Conservation (phyloP, 1,139 yeast species). For the Geotrichum aggregatum region DNA sequence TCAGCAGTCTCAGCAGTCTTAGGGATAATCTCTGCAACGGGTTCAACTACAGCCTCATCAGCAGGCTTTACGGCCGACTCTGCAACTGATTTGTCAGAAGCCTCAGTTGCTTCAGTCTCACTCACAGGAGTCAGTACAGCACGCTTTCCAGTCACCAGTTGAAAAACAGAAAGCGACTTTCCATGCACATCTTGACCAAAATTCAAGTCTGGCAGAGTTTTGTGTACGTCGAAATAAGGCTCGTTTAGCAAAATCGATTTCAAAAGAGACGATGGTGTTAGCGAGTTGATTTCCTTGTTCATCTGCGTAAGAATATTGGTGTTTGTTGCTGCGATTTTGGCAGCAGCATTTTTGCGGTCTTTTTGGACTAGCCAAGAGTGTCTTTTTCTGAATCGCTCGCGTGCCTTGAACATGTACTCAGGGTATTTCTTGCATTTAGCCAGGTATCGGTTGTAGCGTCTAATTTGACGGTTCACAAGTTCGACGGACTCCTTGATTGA, state of each 20-base stretch:
- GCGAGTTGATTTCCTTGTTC: slow-evolving; percentile 32
- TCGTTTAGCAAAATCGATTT: slow-evolving; percentile 39
- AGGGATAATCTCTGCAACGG: slow-evolving; percentile 17
- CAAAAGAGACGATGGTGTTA: slow-evolving; percentile 43
- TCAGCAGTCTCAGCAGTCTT: slow-evolving; percentile 15
- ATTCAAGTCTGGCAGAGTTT: slow-evolving; percentile 27
- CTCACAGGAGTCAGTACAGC: slow-evolving; percentile 15
- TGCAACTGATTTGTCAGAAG: slow-evolving; percentile 17
- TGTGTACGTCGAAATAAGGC: slow-evolving; percentile 35
- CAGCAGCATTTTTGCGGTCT: slow-evolving; percentile 25
- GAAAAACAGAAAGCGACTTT: slow-evolving; percentile 30
- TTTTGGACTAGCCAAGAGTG: slow-evolving; percentile 43
- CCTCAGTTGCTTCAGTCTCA: slow-evolving; percentile 12
- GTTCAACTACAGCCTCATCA: slow-evolving; percentile 8
- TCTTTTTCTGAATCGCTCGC: slow-evolving; percentile 40
- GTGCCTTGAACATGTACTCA: slow-evolving; percentile 53
- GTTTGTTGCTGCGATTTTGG: slow-evolving; percentile 33
- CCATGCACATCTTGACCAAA: slow-evolving; percentile 26
- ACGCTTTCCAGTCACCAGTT: slow-evolving; percentile 30
- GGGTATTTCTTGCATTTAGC: slow-evolving; percentile 56
- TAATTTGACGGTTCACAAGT: slow-evolving; percentile 66
- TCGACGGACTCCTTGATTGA: slow-evolving; percentile 61
- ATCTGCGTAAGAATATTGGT: slow-evolving; percentile 37
- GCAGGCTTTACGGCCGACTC: slow-evolving; percentile 4
- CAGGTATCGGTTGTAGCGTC: slow-evolving; percentile 71